Evolutionary conservation across 2,329 filamentous ascomycete species (phyloP).

Genomic region (Niveomyces coronatus): DNA sequence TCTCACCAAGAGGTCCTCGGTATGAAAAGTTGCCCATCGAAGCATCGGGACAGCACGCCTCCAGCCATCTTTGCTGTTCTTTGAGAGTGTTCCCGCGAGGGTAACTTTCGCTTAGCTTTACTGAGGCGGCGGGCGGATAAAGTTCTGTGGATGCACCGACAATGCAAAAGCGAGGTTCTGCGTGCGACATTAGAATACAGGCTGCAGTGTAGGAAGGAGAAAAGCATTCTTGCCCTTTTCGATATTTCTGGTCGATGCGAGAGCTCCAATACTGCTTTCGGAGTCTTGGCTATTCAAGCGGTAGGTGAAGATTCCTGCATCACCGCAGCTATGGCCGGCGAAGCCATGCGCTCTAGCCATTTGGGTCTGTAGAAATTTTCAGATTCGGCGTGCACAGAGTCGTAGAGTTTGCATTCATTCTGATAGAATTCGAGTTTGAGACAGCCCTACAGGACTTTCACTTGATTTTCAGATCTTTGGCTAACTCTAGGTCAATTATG

Average conservation of each 20-base stretch:
- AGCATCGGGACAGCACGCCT: conserved; percentile 40
- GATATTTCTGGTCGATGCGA: conserved; percentile 22
- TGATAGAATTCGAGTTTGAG: conserved; percentile 11
- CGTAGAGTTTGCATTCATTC: conserved; percentile 23
- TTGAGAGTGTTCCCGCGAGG: conserved; percentile 21
- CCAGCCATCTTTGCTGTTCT: conserved; percentile 38
- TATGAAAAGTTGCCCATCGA: conserved; percentile 27
- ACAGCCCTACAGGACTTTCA: too few relatives aligned
- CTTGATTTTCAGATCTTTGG: too few relatives aligned
- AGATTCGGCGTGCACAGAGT: conserved; percentile 16
- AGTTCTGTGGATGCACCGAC: conserved; percentile 24
- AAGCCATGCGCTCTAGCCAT: conserved; percentile 27
- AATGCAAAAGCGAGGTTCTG: conserved; percentile 23
- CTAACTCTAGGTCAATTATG: background rate
- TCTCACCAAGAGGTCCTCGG: conserved; percentile 25
- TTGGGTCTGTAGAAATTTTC: conserved; percentile 22
- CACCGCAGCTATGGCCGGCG: conserved; percentile 22
- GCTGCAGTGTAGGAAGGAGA: too few relatives aligned
- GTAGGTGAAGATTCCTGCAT: conserved; percentile 24
- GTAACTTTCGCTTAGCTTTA: conserved; percentile 16
- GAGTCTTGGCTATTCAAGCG: conserved; percentile 15
- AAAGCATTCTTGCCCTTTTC: conserved; percentile 15
- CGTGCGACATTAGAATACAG: background rate
- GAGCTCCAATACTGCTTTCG: conserved; percentile 16
- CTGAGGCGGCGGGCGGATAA: conserved; percentile 22